phyloP scores from a whole-genome alignment of 495 filamentous ascomycete species.

The Gamarada debralockiae region DNA sequence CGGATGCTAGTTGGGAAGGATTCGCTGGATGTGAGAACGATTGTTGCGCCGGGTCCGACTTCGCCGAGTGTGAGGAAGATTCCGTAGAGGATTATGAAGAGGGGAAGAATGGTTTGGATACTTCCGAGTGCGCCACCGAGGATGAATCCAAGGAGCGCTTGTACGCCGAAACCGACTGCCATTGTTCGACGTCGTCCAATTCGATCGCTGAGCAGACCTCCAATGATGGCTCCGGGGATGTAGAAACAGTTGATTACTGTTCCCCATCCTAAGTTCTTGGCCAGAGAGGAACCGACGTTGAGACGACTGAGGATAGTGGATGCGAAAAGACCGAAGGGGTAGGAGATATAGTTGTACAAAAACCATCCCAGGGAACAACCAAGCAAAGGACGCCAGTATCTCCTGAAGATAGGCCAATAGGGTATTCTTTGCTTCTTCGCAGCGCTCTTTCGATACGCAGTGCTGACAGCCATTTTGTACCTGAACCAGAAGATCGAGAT shows the following conservation, averaged over 20 bases:
- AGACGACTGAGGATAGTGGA: constrained; percentile 32
- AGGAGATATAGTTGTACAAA: constrained; percentile 39
- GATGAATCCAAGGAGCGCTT: constrained; percentile 42
- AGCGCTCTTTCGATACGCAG: constrained; percentile 9
- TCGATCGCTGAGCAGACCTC: constrained; percentile 42
- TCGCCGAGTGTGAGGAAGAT: constrained; percentile 44
- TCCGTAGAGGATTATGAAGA: constrained; percentile 50
- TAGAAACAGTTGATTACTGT: constrained; percentile 47
- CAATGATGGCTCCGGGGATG: constrained; percentile 42
- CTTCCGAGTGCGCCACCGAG: constrained; percentile 39
- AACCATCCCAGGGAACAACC: constrained; percentile 30
- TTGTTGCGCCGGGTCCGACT: constrained; percentile 40
- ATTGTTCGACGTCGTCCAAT: constrained; percentile 46
- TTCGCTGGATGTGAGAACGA: constrained; percentile 26
- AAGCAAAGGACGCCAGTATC: constrained; percentile 11
- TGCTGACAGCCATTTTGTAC: background rate
- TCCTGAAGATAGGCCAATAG: constrained; percentile 3
- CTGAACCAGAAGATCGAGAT: constrained; percentile 35
- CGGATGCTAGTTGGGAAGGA: constrained; percentile 48
- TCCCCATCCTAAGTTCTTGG: constrained; percentile 42
- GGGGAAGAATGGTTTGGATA: constrained; percentile 40
- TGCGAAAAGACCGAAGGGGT: constrained; percentile 33
- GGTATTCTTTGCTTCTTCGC: constrained; percentile 23
- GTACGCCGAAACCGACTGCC: constrained; percentile 38
- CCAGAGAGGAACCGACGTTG: constrained; percentile 34